These are phyloP conservation scores for Biscogniauxia marginata DNA, from an alignment of 2,329 filamentous ascomycete genomes.

Conservation along the genomic window DNA sequence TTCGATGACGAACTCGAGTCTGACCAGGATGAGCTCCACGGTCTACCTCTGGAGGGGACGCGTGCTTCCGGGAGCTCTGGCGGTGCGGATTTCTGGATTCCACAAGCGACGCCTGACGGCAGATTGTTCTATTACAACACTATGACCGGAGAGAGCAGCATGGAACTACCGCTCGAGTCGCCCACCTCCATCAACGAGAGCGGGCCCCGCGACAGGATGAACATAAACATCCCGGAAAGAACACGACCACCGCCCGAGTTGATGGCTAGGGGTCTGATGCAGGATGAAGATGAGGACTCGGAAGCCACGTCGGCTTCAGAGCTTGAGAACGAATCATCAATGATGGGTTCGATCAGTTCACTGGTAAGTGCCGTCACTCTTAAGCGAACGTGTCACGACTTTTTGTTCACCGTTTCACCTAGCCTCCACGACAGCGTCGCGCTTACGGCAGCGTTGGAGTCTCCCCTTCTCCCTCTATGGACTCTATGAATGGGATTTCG, in stretches of 20 bases:
- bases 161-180: constrained; percentile 91
- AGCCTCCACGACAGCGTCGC: constrained; percentile 60
- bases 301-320: constrained; percentile 81
- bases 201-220: constrained; percentile 84
- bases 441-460: constrained; percentile 64
- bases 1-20: constrained; percentile 66
- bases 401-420: constrained; percentile 22
- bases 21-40: constrained; percentile 57
- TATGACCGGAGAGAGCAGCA: constrained; percentile 89
- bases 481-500: constrained; percentile 75
- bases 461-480: constrained; percentile 86
- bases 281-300: constrained; percentile 89
- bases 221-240: constrained; percentile 84
- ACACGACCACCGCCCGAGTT: constrained; percentile 87
- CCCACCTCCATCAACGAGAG: constrained; percentile 77
- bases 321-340: constrained; percentile 72
- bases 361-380: constrained; percentile 51
- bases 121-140: constrained; percentile 98
- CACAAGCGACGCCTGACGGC: constrained; percentile 91
- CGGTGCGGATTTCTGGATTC: constrained; percentile 97
- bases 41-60: constrained; percentile 68
- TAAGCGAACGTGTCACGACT: constrained; percentile 1
- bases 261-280: constrained; percentile 78
- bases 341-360: constrained; percentile 67
- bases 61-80: constrained; percentile 61